phyloP scores from a whole-genome alignment of 2,329 filamentous ascomycete genomes.

The Trichoderma aggressivum region DNA sequence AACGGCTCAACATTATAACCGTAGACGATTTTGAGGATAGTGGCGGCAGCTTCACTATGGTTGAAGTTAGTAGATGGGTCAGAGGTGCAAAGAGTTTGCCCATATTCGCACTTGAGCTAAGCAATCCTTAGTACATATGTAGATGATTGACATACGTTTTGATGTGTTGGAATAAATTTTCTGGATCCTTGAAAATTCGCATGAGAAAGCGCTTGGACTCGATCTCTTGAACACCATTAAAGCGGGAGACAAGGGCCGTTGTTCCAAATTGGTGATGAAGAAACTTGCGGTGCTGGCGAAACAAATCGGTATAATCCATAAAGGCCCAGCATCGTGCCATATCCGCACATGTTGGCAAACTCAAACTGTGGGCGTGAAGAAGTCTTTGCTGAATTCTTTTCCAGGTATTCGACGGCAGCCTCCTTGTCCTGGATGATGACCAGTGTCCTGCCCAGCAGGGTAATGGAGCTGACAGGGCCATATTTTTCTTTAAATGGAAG shows the following conservation, averaged over 20 bases:
- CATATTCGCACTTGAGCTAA: not conserved
- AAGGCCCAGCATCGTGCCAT: not conserved
- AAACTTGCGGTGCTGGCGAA: not conserved
- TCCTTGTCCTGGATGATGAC: not conserved
- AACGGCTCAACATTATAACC: not conserved
- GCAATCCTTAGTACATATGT: not conserved
- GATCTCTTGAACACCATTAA: not conserved
- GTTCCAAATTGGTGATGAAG: not conserved
- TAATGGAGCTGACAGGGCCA: not conserved
- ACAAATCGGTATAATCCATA: not conserved
- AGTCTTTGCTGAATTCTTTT: not conserved
- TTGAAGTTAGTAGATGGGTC: not conserved
- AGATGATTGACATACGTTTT: not conserved
- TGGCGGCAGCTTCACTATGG: not conserved
- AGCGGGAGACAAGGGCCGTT: not conserved
- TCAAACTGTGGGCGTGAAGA: not conserved
- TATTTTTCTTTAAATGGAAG: not conserved
- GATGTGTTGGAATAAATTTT: not conserved
- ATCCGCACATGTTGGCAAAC: not conserved
- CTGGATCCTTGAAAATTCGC: not conserved
- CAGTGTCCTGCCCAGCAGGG: not conserved
- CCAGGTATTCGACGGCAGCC: not conserved
- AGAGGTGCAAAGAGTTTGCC: not conserved
- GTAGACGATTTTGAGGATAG: not conserved
- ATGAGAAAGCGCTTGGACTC: not conserved